Evolutionary conservation across 352 stramenopile species (phyloP), one percentile per base, ranked within the genome.

Genomic region (Globisporangium emineosum): DNA sequence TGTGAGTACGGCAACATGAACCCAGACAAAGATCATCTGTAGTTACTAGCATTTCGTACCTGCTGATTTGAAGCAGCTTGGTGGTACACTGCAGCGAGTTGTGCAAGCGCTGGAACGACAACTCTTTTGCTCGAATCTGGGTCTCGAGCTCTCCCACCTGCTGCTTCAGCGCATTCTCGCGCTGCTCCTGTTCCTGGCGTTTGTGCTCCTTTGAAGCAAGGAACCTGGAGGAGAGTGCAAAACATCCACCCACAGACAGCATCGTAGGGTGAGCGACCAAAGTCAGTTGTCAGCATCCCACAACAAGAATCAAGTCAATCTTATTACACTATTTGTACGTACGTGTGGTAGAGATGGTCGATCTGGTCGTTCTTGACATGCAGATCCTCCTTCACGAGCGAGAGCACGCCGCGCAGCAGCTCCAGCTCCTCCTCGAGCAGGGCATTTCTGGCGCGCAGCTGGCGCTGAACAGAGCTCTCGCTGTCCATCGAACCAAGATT

Each of bases 311-410:
- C n/a, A n/a, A n/a, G n/a, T n/a, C n/a, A n/a, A n/a, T n/a, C n/a
- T n/a, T n/a, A n/a, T n/a, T n/a, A n/a, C n/a, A n/a, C n/a, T n/a
- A n/a, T n/a, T n/a, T n/a, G n/a, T n/a, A 50, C 27, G 27, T 60
- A 76, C 69, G 66, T 76, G 27, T 65, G 62, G 56, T 71, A 73
- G 37, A 76, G 55, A 40, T 76, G 53, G 25, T 76, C 69, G 56
- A 76, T 67, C 58, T 76, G 69, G 50, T 76, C 66, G 55, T 72
- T 61, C 58, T 76, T 76, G 53, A 76, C 66, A 60, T 76, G 63
- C 35, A 76, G 58, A 51, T 76, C 69, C 57, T 73, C 69, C 56
- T 71, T 70, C 53, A 76, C 65, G 25, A 76, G 66, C 49, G 59
- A 40, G 5, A 76, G 30, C 25, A 76, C 69, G 37, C 69, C 69